Base-by-base conservation (phyloP, 257 asterid species). In the Gentiana dahurica region DNA sequence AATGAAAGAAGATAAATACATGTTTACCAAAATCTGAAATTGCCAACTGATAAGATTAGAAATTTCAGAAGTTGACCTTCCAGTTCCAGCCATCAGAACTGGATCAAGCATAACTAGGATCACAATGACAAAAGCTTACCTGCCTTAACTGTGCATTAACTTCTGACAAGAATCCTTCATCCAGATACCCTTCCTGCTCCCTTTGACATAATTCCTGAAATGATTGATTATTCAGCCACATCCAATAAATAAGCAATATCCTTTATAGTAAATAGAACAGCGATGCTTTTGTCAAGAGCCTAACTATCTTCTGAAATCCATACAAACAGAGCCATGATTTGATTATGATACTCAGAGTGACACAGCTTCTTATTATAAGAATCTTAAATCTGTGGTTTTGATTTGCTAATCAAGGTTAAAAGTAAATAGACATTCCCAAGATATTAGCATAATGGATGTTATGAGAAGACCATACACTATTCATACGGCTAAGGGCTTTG, bases 161-260 rank as follows among this genome's bases (percentile, higher is more conserved):
- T 79, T 91, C 98, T 49, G 98, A 65, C 34, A 87, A 84, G 70
- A 91, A 91, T 55, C 98, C 94, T 80, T 91, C 96, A 59, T 91
- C 98, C 61, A 91, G 89, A 35, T 79, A 82, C 61, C 98, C 98
- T 73, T 91, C 98, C 73, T 81, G 90, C 79, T 91, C 98, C 62
- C 95, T 76, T 83, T 79, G 92, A 62, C 83, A 76, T 56, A 85
- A 50, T 75, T 85, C 96, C 96, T 87, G 47, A 71, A 71, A 68
- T 56, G 59, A 65, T 58, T 41, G 46, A 24, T 24, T 24, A 24
- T 24, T 24, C 24, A 24, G 46, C 9, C 46, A 41, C 46, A 41
- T 41, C 46, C 46, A 41, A 41, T 41, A 41, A 41, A 41, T 41
- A 7, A 41, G 9, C 46, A 10, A 41, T 41, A 5, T 41, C 9